Evolutionary conservation across 306 rosid species (phyloP), one percentile per base, ranked within the genome.

Genomic region (Leucaena leucocephala): DNA sequence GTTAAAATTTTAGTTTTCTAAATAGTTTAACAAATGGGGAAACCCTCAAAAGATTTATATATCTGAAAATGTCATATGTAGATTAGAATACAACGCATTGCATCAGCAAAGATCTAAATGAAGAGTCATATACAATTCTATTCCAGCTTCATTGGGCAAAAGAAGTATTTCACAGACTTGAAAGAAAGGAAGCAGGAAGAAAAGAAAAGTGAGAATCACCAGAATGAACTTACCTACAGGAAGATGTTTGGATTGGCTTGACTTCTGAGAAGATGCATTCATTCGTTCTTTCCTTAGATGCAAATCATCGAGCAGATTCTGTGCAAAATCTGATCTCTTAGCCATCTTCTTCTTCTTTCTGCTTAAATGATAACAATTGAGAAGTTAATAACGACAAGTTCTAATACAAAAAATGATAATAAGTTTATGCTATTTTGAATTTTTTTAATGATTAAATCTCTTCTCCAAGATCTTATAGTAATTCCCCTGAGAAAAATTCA

Each of bases 251-350:
- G 96, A 88, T 39, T 89, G 93, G 83, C 84, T 85, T 27, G 97
- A 88, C 82, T 71, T 85, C 39, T 90, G 88, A 19, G 97, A 85
- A 55, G 97, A 84, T 59, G 90, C 70, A 52, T 89, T 80, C 91
- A 90, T 89, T 46, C 88, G 82, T 49, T 92, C 92, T 85, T 94
- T 94, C 71, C 97, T 82, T 0, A 87, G 67, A 13, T 93, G 88
- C 33, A 94, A 86, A 87, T 92, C 98, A 84, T 94, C 98, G 2
- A 94, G 84, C 79, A 94, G 91, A 87, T 94, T 94, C 87, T 94
- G 98, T 7, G 97, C 98, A 85, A 94, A 94, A 87, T 90, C 97
- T 38, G 98, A 92, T 81, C 90, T 88, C 89, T 85, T 92, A 0
- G 97, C 92, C 98, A 94, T 94, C 17, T 68, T 68, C 15, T 71